These are phyloP conservation scores for Ophiostoma piceae DNA, from an alignment of 2,329 filamentous ascomycete species.

Conservation along the genomic window DNA sequence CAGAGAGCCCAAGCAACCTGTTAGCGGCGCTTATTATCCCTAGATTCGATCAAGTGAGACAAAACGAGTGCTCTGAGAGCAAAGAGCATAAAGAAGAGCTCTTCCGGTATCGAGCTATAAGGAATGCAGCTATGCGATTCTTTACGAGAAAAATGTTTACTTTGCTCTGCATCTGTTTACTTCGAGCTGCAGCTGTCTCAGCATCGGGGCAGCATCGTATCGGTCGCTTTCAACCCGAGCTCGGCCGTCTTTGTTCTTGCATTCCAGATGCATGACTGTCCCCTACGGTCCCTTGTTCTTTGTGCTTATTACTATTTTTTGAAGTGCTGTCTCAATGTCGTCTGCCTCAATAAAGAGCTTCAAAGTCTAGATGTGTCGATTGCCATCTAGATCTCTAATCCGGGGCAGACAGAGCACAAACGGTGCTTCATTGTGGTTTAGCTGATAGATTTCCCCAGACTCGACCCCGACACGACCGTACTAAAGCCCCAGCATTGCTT, in stretches of 20 bases:
- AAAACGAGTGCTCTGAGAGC: neutral
- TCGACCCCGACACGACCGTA: neutral
- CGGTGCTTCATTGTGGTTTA: neutral
- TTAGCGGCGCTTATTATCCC: slow-evolving; percentile 1
- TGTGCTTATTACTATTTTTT: neutral
- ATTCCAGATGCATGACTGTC: neutral
- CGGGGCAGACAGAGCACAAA: neutral
- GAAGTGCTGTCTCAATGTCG: neutral
- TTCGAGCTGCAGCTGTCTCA: neutral
- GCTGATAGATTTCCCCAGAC: neutral
- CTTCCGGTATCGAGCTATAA: neutral
- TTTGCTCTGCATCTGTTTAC: neutral
- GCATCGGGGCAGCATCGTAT: neutral
- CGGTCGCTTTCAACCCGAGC: slow-evolving; percentile 5
- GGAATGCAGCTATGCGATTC: neutral
- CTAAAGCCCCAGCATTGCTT: neutral
- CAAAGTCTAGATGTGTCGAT: neutral
- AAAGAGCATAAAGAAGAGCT: neutral
- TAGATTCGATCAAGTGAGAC: slow-evolving; percentile 7
- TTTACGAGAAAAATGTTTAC: neutral
- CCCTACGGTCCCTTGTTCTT: neutral
- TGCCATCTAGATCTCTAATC: neutral
- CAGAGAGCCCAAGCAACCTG: neutral
- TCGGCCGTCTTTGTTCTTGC: slow-evolving; percentile 1
- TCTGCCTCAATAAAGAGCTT: neutral